These are phyloP conservation scores for Aspergillus sp. DNA, from an alignment of 2,329 filamentous ascomycete species.

Conservation along the genomic window DNA sequence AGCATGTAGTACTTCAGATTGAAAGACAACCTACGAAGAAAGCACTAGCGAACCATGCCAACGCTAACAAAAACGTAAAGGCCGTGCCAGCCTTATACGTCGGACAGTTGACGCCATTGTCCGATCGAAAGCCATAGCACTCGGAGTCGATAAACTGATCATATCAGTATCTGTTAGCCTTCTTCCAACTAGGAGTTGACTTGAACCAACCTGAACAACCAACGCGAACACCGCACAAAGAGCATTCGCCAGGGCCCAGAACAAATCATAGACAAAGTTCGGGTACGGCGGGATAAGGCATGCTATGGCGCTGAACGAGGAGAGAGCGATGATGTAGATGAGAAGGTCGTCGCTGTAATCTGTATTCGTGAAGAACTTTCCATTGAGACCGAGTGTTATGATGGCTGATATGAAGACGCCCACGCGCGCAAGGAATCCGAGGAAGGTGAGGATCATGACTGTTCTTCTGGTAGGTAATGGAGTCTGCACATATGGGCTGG, in stretches of 20 bases:
- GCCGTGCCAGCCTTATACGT: conserved; percentile 11
- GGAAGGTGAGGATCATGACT: conserved; percentile 3
- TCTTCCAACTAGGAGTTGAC: too few relatives aligned
- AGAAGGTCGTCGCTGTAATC: conserved; percentile 1
- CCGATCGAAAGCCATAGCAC: conserved; percentile 10
- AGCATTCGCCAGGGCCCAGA: conserved; percentile 2
- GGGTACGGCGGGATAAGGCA: conserved; percentile 8
- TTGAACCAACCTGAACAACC: conserved; percentile 3
- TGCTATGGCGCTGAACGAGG: background rate
- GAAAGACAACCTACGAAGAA: background rate
- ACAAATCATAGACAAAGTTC: conserved; percentile 9
- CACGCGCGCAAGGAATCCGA: background rate
- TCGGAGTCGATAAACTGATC: conserved; percentile 5
- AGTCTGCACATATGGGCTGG: too few relatives aligned
- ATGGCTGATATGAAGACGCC: conserved; percentile 1
- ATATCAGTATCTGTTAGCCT: too few relatives aligned
- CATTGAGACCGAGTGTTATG: conserved; percentile 7
- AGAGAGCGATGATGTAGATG: conserved; percentile 5
- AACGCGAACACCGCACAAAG: conserved; percentile 6
- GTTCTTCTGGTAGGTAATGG: background rate
- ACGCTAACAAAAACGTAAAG: conserved; percentile 5
- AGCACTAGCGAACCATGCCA: conserved; percentile 4
- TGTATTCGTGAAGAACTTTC: conserved; percentile 1
- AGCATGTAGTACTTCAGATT: too few relatives aligned
- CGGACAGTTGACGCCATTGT: background rate